Percentiles rank a stretch among this genome's conserved stretches.
Conservation (phyloP, 176 grass and related monocot genomes). For the Oryza meridionalis region DNA sequence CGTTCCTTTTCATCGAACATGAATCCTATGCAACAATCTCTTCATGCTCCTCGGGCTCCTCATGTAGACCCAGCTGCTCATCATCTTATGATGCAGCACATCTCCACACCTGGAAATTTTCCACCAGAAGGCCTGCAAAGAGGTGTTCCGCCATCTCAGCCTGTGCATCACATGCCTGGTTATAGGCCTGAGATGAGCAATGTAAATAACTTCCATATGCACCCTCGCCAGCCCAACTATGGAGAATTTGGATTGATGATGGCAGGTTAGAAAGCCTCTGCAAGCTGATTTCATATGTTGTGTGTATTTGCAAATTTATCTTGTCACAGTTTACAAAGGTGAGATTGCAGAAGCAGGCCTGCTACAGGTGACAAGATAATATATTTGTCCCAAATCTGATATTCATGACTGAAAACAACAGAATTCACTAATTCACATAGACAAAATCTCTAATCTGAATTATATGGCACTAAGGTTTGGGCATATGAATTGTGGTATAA, state of each 20-base stretch:
- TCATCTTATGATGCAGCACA: slow-evolving; percentile 74
- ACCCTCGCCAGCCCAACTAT: slow-evolving; percentile 68
- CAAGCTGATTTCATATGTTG: slow-evolving; percentile 18
- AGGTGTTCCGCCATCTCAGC: slow-evolving; percentile 67
- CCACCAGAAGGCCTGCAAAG: slow-evolving; percentile 66
- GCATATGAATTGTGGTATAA: background rate
- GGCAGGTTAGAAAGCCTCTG: slow-evolving; percentile 60
- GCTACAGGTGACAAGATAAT: background rate
- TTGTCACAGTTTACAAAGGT: slow-evolving; percentile 28
- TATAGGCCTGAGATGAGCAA: slow-evolving; percentile 75
- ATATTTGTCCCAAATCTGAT: slow-evolving; percentile 14
- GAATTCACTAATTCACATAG: background rate
- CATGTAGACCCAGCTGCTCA: slow-evolving; percentile 63
- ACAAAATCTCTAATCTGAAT: background rate
- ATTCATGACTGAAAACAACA: background rate
- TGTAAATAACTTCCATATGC: slow-evolving; percentile 78
- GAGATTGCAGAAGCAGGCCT: slow-evolving; percentile 6
- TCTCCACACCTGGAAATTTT: slow-evolving; percentile 62
- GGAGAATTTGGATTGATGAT: slow-evolving; percentile 70
- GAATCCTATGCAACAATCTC: slow-evolving; percentile 55
- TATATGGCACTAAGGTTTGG: background rate
- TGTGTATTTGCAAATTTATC: slow-evolving; percentile 21
- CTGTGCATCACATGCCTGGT: slow-evolving; percentile 63
- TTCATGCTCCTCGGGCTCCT: slow-evolving; percentile 47
- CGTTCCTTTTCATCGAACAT: slow-evolving; percentile 63